Conservation (phyloP, 805 yeast genomes). For the Suhomyces xylopsoci region DNA sequence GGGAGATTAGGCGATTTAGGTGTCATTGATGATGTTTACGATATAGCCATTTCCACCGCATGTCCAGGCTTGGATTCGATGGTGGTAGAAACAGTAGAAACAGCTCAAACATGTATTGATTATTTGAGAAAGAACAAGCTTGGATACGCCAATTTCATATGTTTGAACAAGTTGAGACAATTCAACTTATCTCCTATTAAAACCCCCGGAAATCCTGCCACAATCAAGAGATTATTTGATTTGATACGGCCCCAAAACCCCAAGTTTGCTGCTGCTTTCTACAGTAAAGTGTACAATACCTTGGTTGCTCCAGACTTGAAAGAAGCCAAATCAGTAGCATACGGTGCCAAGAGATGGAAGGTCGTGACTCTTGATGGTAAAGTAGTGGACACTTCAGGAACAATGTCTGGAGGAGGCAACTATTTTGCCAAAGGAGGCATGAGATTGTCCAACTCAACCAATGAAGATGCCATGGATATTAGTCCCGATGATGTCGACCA, state of each 20-base stretch:
- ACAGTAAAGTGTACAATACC: conserved; percentile 82
- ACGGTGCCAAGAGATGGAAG: conserved; percentile 72
- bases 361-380: conserved; percentile 94
- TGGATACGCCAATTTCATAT: conserved; percentile 87
- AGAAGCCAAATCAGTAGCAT: conserved; percentile 87
- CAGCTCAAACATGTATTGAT: conserved; percentile 65
- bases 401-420: conserved; percentile 95
- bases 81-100: conserved; percentile 78
- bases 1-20: conserved; percentile 94
- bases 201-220: conserved; percentile 63
- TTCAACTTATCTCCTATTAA: conserved; percentile 55
- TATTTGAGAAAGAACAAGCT: conserved; percentile 75
- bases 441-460: conserved; percentile 47
- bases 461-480: conserved; percentile 28
- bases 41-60: conserved; percentile 92
- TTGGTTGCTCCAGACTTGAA: conserved; percentile 75
- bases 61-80: conserved; percentile 87
- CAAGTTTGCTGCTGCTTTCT: conserved; percentile 82
- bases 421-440: conserved; percentile 70
- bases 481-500: conserved; percentile 56
- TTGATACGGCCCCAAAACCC: conserved; percentile 65
- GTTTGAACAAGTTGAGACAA: conserved; percentile 68
- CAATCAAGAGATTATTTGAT: conserved; percentile 81
- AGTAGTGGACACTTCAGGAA: conserved; percentile 88
- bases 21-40: conserved; percentile 82